A percentile compares a stretch with the other conserved stretches of the same genome.
Evolutionary conservation across 331 rosid genomes (phyloP).

Genomic region (Rosa hybrid): DNA sequence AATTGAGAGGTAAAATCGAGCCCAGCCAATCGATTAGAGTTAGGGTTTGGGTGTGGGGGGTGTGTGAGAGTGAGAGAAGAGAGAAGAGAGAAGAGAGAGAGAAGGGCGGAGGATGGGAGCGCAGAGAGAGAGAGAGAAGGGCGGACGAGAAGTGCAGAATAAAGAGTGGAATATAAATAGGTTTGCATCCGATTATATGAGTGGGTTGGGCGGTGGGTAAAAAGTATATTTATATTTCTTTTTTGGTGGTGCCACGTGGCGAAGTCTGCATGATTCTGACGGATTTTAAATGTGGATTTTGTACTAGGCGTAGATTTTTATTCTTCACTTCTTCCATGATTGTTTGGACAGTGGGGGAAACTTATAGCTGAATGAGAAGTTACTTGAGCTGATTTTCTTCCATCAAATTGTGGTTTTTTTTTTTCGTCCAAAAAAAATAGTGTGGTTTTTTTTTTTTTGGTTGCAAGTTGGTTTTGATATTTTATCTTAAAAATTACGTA

Average conservation of each 20-base stretch:
- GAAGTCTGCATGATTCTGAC: slow-evolving; percentile 30
- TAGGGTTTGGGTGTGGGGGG: slow-evolving; percentile 21
- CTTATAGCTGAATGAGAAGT: too few species aligned
- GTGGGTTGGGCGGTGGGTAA: slow-evolving; percentile 4
- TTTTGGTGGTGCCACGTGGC: slow-evolving; percentile 55
- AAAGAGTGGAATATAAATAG: slow-evolving; percentile 97
- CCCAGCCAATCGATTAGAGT: slow-evolving; percentile 17
- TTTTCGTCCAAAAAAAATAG: too few species aligned
- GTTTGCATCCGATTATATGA: slow-evolving; percentile 83
- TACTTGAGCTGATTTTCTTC: too few species aligned
- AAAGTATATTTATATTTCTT: background rate
- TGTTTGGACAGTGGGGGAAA: background rate
- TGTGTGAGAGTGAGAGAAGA: slow-evolving; percentile 8
- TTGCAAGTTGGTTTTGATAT: too few species aligned
- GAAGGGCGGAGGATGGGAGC: slow-evolving; percentile 8
- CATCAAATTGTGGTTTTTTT: too few species aligned
- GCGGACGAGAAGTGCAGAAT: slow-evolving; percentile 69
- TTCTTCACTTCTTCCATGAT: background rate
- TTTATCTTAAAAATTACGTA: too few species aligned
- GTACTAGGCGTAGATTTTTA: background rate
- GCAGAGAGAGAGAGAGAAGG: slow-evolving; percentile 28
- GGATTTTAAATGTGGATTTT: background rate
- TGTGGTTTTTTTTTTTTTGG: too few species aligned
- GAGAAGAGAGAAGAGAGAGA: slow-evolving; percentile 25
- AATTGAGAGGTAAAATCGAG: slow-evolving; percentile 24